These are phyloP conservation scores for Cymbidium sinense DNA, from an alignment of 106 monocot genomes.

Conservation along the genomic window DNA sequence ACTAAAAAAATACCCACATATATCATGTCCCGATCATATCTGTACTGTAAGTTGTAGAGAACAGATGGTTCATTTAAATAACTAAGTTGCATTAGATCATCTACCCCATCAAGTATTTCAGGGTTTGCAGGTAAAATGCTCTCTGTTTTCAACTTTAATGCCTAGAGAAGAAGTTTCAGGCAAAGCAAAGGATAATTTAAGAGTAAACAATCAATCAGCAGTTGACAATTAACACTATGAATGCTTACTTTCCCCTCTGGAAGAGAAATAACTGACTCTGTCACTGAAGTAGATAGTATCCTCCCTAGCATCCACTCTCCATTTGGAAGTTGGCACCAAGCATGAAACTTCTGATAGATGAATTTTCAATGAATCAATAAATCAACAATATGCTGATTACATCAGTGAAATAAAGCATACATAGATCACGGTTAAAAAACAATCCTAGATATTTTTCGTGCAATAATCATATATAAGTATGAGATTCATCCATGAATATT, in stretches of 20 bases:
- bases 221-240: neutral
- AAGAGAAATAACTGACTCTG: slow-evolving; percentile 59
- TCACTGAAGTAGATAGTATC: slow-evolving; percentile 55
- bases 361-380: slow-evolving; percentile 4
- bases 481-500: neutral
- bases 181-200: neutral
- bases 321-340: slow-evolving; percentile 75
- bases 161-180: slow-evolving; percentile 31
- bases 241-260: slow-evolving; percentile 60
- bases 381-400: neutral
- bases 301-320: slow-evolving; percentile 82
- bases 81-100: slow-evolving; percentile 98
- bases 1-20: slow-evolving; percentile 57
- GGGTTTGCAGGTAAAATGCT: slow-evolving; percentile 83
- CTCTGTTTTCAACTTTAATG: slow-evolving; percentile 53
- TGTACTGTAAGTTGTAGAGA: slow-evolving; percentile 76
- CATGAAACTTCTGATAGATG: slow-evolving; percentile 67
- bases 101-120: slow-evolving; percentile 88
- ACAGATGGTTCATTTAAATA: slow-evolving; percentile 96
- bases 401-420: slow-evolving; percentile 3
- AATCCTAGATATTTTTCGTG: neutral
- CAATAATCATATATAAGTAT: neutral
- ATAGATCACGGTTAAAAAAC: neutral
- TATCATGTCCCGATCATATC: slow-evolving; percentile 87
- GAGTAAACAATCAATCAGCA: slow-evolving; percentile 1